Base-by-base conservation (phyloP, 306 rosid genomes). In the Acacia melanoxylon region DNA sequence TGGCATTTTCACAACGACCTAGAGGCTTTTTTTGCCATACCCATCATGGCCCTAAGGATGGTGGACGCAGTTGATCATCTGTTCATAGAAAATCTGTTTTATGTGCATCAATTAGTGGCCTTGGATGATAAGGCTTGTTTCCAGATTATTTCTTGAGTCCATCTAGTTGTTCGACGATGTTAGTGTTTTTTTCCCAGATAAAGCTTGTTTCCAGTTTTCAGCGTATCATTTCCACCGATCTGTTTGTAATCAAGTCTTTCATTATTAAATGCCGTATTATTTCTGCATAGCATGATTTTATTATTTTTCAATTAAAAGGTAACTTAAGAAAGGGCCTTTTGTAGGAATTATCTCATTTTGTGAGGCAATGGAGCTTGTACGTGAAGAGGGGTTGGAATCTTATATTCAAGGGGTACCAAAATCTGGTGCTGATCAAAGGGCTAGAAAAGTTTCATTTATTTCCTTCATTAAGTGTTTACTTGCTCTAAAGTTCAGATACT, bases 341-440 rank as follows among this genome's bases (percentile, higher is more conserved):
- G 61, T 80, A 95, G 99, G 99, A 93, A 31, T 31, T 83, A 79
- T 92, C 61, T 83, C 97, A 25, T 92, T 93, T 87, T 95, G 99
- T 59, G 98, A 95, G 84, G 86, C 93, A 31, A 89, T 95, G 94
- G 98, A 91, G 80, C 92, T 93, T 85, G 85, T 93, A 54, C 99
- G 94, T 7, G 79, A 92, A 80, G 98, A 93, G 85, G 97, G 93
- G 79, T 78, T 91, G 35, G 94, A 91, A 85, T 78, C 86, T 49
- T 88, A 86, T 25, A 49, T 33, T 13, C 88, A 81, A 56, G 91
- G 87, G 49, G 91, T 85, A 12, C 78, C 94, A 49, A 87, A 90
- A 85, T 71, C 94, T 35, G 80, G 37, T 86, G 86, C 85, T 33
- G 98, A 95, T 84, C 92, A 84, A 85, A 93, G 99, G 89, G 99